Conservation (phyloP, 1,284 basidiomycete species). For the Trametes hirsuta region DNA sequence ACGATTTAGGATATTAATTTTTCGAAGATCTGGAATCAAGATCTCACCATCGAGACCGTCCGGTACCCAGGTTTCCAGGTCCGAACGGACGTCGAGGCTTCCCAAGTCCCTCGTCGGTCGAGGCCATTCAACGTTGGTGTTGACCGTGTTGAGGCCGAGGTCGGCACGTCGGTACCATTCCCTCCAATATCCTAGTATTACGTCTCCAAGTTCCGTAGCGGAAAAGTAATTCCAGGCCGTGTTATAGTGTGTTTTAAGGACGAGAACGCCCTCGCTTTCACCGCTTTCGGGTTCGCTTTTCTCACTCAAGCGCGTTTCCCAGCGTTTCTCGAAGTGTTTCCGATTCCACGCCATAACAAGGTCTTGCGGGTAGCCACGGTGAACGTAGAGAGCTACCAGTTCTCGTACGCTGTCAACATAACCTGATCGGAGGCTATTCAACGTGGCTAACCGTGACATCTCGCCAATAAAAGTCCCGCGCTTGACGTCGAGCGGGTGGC, state of each 20-base stretch:
- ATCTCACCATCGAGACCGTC: no score
- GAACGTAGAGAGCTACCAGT: constrained; percentile 1
- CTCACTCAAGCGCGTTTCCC: no score
- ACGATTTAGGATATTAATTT: no score
- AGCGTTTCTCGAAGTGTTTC: no score
- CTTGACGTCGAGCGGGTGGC: constrained; percentile 5
- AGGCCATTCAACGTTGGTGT: neutral
- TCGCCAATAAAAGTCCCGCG: constrained; percentile 4
- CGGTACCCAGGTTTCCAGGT: neutral
- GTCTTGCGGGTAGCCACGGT: neutral
- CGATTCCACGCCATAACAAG: neutral
- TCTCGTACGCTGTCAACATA: neutral
- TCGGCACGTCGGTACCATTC: constrained; percentile 3
- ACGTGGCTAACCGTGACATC: constrained; percentile 3
- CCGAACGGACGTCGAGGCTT: neutral
- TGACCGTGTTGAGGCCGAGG: neutral
- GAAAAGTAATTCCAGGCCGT: constrained; percentile 5
- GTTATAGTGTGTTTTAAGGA: neutral
- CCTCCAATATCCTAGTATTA: neutral
- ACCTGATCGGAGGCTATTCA: neutral
- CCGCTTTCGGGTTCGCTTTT: no score
- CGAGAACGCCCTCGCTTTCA: no score
- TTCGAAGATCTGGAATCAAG: no score
- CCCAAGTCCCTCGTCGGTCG: neutral
- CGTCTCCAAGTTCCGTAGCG: constrained; percentile 2